Base-by-base conservation (phyloP, 306 rosid species). In the Lathyrus aphaca region DNA sequence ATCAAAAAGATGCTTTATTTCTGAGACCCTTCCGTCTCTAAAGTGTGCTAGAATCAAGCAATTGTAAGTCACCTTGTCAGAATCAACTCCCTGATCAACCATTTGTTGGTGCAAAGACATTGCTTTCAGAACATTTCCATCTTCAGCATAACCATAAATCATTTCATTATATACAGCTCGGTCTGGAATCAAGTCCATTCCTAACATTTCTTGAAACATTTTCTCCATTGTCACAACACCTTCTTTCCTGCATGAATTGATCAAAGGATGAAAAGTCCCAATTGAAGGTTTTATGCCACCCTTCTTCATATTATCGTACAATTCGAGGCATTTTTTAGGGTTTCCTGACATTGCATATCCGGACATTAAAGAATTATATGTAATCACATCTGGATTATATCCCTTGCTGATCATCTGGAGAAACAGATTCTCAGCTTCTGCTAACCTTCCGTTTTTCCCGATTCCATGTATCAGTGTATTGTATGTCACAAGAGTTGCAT, bases 291-390 rank as follows among this genome's bases (percentile, higher is more conserved):
- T 86, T 43, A 89, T 80, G 30, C 85, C 86, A 73, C 64, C 10
- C 15, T 50, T 78, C 88, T 87, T 87, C 95, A 92, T 79, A 10
- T 66, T 74, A 46, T 81, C 88, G 65, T 87, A 92, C 48, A 87
- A 67, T 45, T 88, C 82, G 2, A 92, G 80, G 57, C 92, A 85
- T 74, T 84, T 89, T 25, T 72, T 66, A 38, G 77, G 72, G 77
- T 87, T 78, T 66, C 81, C 80, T 17, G 68, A 45, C 58, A 72
- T 76, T 4, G 92, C 86, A 80, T 84, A 84, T 68, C 92, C 96
- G 35, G 95, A 74, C 68, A 89, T 89, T 58, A 92, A 73, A 70
- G 96, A 89, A 77, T 89, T 92, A 78, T 86, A 92, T 66, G 97
- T 84, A 68, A 92, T 83, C 27, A 86, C 92, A 71, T 92, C 90